Conservation (phyloP, 2,329 filamentous ascomycete genomes). For the Curvularia verruculosa region DNA sequence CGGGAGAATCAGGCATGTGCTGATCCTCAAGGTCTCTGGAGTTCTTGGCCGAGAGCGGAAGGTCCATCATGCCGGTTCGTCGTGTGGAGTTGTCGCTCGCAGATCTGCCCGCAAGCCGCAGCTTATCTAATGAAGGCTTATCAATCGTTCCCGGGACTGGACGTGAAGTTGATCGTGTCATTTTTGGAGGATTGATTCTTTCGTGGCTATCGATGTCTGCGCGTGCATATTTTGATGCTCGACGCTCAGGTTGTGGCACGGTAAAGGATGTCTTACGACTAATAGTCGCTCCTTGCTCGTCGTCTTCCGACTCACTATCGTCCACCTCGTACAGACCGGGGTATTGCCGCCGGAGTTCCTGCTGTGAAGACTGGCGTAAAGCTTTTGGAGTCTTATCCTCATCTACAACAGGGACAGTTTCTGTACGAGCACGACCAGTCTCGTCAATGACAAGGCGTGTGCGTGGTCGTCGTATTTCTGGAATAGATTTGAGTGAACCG, state of each 20-base stretch:
- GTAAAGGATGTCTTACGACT: slow-evolving; percentile 48
- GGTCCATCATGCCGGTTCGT: slow-evolving; percentile 44
- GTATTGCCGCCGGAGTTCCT: slow-evolving; percentile 47
- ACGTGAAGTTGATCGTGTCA: slow-evolving; percentile 41
- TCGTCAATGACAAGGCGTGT: slow-evolving; percentile 57
- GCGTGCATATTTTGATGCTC: slow-evolving; percentile 45
- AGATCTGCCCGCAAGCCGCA: slow-evolving; percentile 31
- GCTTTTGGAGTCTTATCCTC: slow-evolving; percentile 41
- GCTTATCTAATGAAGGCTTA: slow-evolving; percentile 40
- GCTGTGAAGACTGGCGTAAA: slow-evolving; percentile 31
- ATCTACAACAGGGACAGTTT: slow-evolving; percentile 49
- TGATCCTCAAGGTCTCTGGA: slow-evolving; percentile 29
- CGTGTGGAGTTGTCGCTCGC: slow-evolving; percentile 31
- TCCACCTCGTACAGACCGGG: slow-evolving; percentile 53
- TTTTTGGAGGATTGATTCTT: slow-evolving; percentile 42
- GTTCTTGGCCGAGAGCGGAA: slow-evolving; percentile 34
- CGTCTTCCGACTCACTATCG: slow-evolving; percentile 48
- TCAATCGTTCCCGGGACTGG: slow-evolving; percentile 40
- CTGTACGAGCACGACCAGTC: slow-evolving; percentile 54
- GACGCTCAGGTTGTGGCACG: slow-evolving; percentile 40
- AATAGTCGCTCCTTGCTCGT: slow-evolving; percentile 38
- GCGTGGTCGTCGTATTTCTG: slow-evolving; percentile 51
- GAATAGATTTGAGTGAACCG: slow-evolving; percentile 53
- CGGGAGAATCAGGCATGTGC: slow-evolving; percentile 40
- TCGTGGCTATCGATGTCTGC: slow-evolving; percentile 39